These are phyloP conservation scores for Colletotrichum phormii DNA, from an alignment of 2,329 filamentous ascomycete species.

Conservation along the genomic window DNA sequence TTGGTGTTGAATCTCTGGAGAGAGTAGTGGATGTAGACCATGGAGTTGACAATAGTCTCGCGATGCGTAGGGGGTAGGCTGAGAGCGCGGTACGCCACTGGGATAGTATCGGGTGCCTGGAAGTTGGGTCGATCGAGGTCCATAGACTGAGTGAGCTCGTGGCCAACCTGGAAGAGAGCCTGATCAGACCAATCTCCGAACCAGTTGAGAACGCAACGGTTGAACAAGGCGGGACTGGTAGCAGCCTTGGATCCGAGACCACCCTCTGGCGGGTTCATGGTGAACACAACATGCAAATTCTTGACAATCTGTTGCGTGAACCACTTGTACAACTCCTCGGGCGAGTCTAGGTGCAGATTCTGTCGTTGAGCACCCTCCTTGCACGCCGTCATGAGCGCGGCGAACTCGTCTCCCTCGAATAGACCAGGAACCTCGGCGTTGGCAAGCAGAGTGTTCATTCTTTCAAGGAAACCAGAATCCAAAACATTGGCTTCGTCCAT, in stretches of 20 bases:
- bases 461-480: slow-evolving; percentile 97
- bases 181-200: slow-evolving; percentile 99
- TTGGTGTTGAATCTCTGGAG: slow-evolving; percentile 90
- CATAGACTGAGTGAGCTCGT: slow-evolving; percentile 94
- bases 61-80: slow-evolving; percentile 88
- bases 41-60: slow-evolving; percentile 93
- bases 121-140: slow-evolving; percentile 93
- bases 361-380: slow-evolving; percentile 98
- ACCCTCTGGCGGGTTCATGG: slow-evolving; percentile 98
- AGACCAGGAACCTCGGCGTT: slow-evolving; percentile 99
- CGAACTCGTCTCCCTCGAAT: slow-evolving; percentile 98
- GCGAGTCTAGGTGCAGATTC: slow-evolving; percentile 93
- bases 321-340: slow-evolving; percentile 99
- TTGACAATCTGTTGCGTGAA: slow-evolving; percentile 99
- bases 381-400: slow-evolving; percentile 98
- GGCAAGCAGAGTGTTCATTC: slow-evolving; percentile 98
- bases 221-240: slow-evolving; percentile 98
- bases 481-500: slow-evolving; percentile 99
- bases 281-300: slow-evolving; percentile 99
- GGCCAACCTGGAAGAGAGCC: slow-evolving; percentile 96
- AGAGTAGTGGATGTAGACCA: slow-evolving; percentile 99
- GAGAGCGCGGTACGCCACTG: slow-evolving; percentile 90
- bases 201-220: slow-evolving; percentile 99
- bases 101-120: slow-evolving; percentile 88
- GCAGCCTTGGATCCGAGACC: slow-evolving; percentile 95